These are phyloP conservation scores for Candida hungchunana DNA, from an alignment of 805 yeast species.

Conservation along the genomic window DNA sequence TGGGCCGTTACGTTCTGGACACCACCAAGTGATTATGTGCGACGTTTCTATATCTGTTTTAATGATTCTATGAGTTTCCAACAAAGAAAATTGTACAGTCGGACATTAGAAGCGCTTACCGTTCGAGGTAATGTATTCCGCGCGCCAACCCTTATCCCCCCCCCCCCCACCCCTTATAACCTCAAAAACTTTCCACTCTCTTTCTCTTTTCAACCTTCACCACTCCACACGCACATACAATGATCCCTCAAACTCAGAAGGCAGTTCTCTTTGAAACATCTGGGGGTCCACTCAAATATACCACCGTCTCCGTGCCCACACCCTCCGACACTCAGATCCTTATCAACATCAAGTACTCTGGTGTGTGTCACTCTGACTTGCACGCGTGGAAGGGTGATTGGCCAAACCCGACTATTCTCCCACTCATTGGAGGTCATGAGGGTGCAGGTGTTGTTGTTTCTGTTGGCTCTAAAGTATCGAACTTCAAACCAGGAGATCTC, in stretches of 20 bases:
- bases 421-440: constrained; percentile 68
- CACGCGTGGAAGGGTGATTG: constrained; percentile 57
- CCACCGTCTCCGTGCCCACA: constrained; percentile 47
- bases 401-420: constrained; percentile 52
- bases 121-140: too few species aligned
- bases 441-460: constrained; percentile 70
- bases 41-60: too few species aligned
- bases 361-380: constrained; percentile 63
- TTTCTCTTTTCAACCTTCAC: too few species aligned
- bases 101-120: too few species aligned
- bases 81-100: too few species aligned
- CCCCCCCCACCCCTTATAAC: too few species aligned
- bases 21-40: constrained; percentile 53
- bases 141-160: too few species aligned
- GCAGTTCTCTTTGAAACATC: constrained; percentile 45
- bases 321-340: constrained; percentile 53
- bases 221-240: too few species aligned
- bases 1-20: constrained; percentile 83
- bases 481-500: constrained; percentile 56
- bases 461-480: constrained; percentile 51
- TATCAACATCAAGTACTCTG: constrained; percentile 55
- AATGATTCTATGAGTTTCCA: too few species aligned
- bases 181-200: too few species aligned
- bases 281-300: constrained; percentile 43
- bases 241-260: constrained; percentile 43